phyloP scores from a whole-genome alignment of 1,139 yeast species.

The Saccharomyces pastorianus region DNA sequence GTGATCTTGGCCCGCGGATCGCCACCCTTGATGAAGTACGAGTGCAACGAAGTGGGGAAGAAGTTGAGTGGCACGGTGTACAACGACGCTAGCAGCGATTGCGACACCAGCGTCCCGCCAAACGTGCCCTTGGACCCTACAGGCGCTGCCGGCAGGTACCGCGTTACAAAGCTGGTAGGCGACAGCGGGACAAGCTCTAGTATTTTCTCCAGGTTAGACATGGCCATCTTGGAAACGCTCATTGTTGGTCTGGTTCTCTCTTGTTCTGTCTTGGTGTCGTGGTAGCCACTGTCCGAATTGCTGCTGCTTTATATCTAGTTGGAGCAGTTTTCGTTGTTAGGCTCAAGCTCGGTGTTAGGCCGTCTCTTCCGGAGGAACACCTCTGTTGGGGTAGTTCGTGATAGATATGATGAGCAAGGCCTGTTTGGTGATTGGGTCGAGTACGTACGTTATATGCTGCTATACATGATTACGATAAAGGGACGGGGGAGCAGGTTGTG shows the following conservation, averaged over 20 bases:
- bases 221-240: neutral
- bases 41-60: conserved; percentile 44
- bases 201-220: conserved; percentile 12
- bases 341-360: neutral
- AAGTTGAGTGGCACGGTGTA: conserved; percentile 38
- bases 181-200: conserved; percentile 16
- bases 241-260: neutral
- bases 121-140: conserved; percentile 62
- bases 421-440: neutral
- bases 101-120: conserved; percentile 75
- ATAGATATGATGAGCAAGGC: neutral
- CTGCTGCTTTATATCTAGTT: neutral
- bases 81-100: conserved; percentile 58
- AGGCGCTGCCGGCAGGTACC: conserved; percentile 33
- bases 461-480: conserved; percentile 2
- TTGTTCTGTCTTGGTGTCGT: neutral
- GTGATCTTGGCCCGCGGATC: conserved; percentile 41
- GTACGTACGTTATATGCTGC: neutral
- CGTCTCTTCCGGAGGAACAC: neutral
- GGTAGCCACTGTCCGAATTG: neutral
- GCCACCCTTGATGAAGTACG: conserved; percentile 47
- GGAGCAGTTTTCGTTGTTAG: neutral
- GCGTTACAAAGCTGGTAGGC: conserved; percentile 16
- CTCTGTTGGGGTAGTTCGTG: neutral
- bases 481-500: neutral